These are phyloP conservation scores for Malassezia sympodialis DNA, from an alignment of 1,284 basidiomycete genomes.

Conservation along the genomic window DNA sequence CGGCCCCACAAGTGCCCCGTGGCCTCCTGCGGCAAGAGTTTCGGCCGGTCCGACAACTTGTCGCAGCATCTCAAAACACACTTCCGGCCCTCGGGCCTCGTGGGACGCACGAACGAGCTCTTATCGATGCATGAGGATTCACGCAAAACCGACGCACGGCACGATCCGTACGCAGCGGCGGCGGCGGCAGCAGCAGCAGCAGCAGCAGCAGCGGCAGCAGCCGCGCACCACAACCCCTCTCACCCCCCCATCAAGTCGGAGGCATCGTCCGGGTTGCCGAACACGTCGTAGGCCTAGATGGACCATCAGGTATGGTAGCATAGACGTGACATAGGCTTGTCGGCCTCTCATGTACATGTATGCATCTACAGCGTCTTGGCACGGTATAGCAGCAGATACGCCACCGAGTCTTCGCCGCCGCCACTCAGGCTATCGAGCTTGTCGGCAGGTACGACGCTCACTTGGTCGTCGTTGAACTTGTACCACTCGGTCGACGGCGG, in stretches of 20 bases:
- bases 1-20: slow-evolving; percentile 43
- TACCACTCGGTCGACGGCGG: slow-evolving; percentile 41
- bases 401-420: slow-evolving; percentile 44
- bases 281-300: background rate
- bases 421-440: slow-evolving; percentile 41
- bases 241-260: background rate
- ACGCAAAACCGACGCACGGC: slow-evolving; percentile 21
- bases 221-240: background rate
- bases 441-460: slow-evolving; percentile 30
- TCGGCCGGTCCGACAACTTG: slow-evolving; percentile 45
- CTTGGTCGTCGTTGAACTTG: slow-evolving; percentile 46
- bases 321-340: background rate
- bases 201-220: slow-evolving; percentile 25
- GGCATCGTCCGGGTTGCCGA: background rate
- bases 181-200: slow-evolving; percentile 28
- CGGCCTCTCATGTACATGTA: background rate
- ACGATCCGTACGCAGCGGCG: slow-evolving; percentile 35
- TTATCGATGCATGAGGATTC: background rate
- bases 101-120: slow-evolving; percentile 18
- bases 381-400: slow-evolving; percentile 41
- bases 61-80: slow-evolving; percentile 48
- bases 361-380: slow-evolving; percentile 19
- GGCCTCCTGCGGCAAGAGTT: slow-evolving; percentile 42
- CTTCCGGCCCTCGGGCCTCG: slow-evolving; percentile 31
- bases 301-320: background rate